Evolutionary conservation across 2,329 filamentous ascomycete species (phyloP), one percentile per base, ranked within the genome.

Genomic region (Colletotrichum eleusines): DNA sequence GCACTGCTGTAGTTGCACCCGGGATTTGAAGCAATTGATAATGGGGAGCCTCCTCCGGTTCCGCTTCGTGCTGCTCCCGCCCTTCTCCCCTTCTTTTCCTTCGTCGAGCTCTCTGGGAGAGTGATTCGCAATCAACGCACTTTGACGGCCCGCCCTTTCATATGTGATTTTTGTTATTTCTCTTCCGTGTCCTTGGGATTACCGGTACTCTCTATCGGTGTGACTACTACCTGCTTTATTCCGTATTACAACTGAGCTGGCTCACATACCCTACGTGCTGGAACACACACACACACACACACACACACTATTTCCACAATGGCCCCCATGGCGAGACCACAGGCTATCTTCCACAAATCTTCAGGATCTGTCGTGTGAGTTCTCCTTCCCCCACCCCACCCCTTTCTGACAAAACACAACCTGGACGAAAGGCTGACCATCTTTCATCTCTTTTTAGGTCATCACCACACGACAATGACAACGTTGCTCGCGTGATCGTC

Each of bases 401-500:
- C 26, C 11, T 12, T 7, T 38, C 9, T 7, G n/a, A 20, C n/a
- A 18, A 50, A 20, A 35, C 28, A 9, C 11, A 40, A n/a, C 26
- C 35, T 2, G 26, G 12, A 53, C 20, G 8, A 20, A 11, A n/a
- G n/a, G 14, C 68, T 71, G n/a, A 71, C 44, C 23, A 28, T 28
- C 2, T 28, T 12, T 14, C 12, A 7, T 11, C 11, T 12, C 11
- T 20, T 54, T 31, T n/a, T 42, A 71, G 57, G 38, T 67, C 55
- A 46, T 44, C 62, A 46, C 40, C 62, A 59, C 38, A 53, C 33
- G 53, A 59, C 14, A 46, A 68, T 50, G 71, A 72, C 51, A 68
- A 75, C 64, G 35, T 76, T 40, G 75, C 76, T 28, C 83, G 78
- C 8, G 76, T 86, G 42, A 78, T 84, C 63, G 80, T 86, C 69